phyloP scores from a whole-genome alignment of 345 rosid species.

The Populus pruinosa region DNA sequence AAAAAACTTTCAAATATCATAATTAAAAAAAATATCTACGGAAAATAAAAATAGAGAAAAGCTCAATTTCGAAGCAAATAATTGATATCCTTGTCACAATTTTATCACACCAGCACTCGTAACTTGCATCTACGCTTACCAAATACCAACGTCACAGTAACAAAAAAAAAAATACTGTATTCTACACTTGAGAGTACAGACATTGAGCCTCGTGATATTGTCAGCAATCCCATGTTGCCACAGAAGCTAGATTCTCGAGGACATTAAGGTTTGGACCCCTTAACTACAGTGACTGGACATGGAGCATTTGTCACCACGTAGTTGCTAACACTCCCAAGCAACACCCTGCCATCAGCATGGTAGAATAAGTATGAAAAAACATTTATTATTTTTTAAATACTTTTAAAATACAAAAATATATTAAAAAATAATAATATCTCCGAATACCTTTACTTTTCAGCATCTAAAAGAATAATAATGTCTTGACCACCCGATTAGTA shows the following conservation, averaged over 20 bases:
- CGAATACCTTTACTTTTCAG: no score
- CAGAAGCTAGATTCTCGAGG: neutral
- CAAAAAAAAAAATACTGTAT: neutral
- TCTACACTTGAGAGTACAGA: neutral
- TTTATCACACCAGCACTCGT: neutral
- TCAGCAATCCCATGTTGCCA: neutral
- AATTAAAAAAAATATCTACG: no score
- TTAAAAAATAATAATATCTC: no score
- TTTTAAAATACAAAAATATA: no score
- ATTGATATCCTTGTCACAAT: neutral
- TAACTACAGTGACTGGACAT: conserved; percentile 80
- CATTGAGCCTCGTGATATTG: neutral
- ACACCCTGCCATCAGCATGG: conserved; percentile 38
- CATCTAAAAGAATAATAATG: no score
- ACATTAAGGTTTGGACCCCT: conserved; percentile 15
- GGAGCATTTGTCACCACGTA: conserved; percentile 65
- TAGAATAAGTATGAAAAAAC: neutral
- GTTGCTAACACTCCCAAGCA: conserved; percentile 79
- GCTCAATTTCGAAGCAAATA: neutral
- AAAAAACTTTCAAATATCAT: no score
- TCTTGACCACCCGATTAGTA: no score
- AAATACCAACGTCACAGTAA: no score
- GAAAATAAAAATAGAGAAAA: no score
- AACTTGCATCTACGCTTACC: neutral
- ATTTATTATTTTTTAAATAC: no score